phyloP scores from a whole-genome alignment of 805 yeast species.

The Grigorovia jiainica region DNA sequence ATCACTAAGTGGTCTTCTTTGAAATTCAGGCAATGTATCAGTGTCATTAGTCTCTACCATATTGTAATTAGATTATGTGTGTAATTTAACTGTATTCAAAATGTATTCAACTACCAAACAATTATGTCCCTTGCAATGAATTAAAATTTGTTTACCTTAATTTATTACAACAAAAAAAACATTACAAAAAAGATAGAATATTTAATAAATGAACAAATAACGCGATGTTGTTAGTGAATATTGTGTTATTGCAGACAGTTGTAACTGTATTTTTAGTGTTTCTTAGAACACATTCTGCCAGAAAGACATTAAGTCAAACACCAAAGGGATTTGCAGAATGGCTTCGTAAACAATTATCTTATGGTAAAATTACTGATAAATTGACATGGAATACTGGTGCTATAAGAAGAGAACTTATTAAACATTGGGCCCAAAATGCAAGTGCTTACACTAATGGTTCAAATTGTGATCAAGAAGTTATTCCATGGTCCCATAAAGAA shows the following conservation, averaged over 20 bases:
- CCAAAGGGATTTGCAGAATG: neutral
- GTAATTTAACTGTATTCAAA: no score
- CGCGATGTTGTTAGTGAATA: neutral
- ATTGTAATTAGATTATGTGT: no score
- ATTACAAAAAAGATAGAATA: no score
- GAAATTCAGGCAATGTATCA: constrained; percentile 1
- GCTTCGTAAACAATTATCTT: neutral
- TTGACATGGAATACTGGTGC: constrained; percentile 21
- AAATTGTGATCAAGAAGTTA: neutral
- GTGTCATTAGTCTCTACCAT: neutral
- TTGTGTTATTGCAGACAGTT: constrained; percentile 2
- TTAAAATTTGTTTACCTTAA: no score
- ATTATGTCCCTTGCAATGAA: no score
- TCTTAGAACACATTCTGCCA: constrained; percentile 7
- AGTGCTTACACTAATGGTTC: constrained; percentile 18
- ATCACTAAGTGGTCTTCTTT: constrained; percentile 7
- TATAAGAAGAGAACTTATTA: constrained; percentile 32
- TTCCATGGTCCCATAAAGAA: neutral
- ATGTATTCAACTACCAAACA: no score
- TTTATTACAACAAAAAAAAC: no score
- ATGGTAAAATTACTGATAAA: neutral
- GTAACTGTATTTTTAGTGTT: constrained; percentile 3
- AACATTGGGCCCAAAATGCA: constrained; percentile 23
- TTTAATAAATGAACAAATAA: neutral
- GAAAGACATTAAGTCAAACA: constrained; percentile 1